These are phyloP conservation scores for Saccharomycopsis olivae DNA, from an alignment of 805 yeast genomes.

Conservation along the genomic window DNA sequence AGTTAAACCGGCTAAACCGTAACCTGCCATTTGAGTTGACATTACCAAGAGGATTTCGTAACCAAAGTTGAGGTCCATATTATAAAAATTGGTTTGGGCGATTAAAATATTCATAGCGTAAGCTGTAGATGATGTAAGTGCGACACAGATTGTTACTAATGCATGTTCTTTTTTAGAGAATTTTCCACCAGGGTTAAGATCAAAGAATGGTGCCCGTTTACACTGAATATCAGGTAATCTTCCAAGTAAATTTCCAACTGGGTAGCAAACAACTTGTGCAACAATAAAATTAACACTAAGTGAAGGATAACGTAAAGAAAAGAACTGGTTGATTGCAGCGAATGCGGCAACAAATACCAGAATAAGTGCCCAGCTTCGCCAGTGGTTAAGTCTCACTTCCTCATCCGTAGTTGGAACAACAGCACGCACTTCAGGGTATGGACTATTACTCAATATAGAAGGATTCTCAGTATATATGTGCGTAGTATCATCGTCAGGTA, in stretches of 20 bases:
- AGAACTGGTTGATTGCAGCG: constrained; percentile 48
- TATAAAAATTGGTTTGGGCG: constrained; percentile 40
- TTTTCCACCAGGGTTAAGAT: constrained; percentile 40
- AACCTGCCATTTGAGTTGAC: constrained; percentile 55
- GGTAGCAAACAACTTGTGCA: constrained; percentile 50
- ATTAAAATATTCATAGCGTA: constrained; percentile 48
- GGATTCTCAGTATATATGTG: constrained; percentile 7
- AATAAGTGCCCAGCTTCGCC: constrained; percentile 46
- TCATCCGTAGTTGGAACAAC: constrained; percentile 53
- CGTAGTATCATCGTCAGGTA: constrained; percentile 11
- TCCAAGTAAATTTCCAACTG: constrained; percentile 37
- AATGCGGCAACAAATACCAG: constrained; percentile 45
- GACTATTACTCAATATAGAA: constrained; percentile 8
- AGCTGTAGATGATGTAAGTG: constrained; percentile 38
- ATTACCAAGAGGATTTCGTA: constrained; percentile 40
- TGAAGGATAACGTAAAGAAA: constrained; percentile 45
- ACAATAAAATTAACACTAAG: constrained; percentile 41
- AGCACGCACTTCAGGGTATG: constrained; percentile 46
- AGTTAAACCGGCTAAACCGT: constrained; percentile 54
- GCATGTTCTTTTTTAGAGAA: constrained; percentile 53
- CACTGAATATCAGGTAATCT: constrained; percentile 31
- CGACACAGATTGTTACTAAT: constrained; percentile 42
- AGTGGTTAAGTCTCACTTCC: constrained; percentile 37
- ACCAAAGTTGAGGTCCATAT: constrained; percentile 35
- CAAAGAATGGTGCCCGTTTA: constrained; percentile 23